Evolutionary conservation across 768 basidiomycete species (phyloP), one percentile per base, ranked within the genome.

Genomic region (Boletus sp.): DNA sequence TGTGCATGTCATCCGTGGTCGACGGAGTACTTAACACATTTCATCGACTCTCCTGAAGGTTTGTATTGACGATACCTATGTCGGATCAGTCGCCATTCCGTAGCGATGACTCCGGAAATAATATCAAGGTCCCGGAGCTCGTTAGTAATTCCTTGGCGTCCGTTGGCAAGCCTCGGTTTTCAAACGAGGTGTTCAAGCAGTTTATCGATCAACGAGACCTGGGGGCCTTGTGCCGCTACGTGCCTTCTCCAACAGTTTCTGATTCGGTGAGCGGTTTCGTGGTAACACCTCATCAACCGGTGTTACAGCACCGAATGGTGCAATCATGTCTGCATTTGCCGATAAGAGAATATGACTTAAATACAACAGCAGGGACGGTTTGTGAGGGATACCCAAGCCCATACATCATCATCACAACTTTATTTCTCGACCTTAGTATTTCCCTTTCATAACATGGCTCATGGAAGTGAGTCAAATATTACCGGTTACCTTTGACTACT

Each of bases 151-250:
- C 29, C 34, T 33, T 21, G 47, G 51, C 40, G 55, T 38, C 51
- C 54, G 40, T 54, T 53, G 33, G 54, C 25, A 55, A 11, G 45
- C 35, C n/a, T 56, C 59, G 64, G 54, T 25, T 56, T 59, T 58
- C 57, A 66, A 66, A 66, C 47, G 3, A 57, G 56, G 56, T 27
- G 11, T 53, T 51, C 52, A 56, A 53, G 53, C 40, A 50, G 57
- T 56, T 55, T 51, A 54, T 63, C 51, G 54, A 48, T 53, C 53
- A 55, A 37, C 21, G 25, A 42, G 34, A 39, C 15, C 30, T 50
- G 38, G 33, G 35, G 39, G 23, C 10, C 19, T 45, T 41, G 44
- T 51, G 19, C 19, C 33, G 41, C 30, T 45, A 33, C 7, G 29
- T 35, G 29, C 39, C 23, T 50, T 49, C 19, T 45, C 29, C 43